Percentiles rank a stretch among this genome's conserved stretches.
Conservation (phyloP, 495 filamentous ascomycete genomes). For the Hypoxylon lenormandii region DNA sequence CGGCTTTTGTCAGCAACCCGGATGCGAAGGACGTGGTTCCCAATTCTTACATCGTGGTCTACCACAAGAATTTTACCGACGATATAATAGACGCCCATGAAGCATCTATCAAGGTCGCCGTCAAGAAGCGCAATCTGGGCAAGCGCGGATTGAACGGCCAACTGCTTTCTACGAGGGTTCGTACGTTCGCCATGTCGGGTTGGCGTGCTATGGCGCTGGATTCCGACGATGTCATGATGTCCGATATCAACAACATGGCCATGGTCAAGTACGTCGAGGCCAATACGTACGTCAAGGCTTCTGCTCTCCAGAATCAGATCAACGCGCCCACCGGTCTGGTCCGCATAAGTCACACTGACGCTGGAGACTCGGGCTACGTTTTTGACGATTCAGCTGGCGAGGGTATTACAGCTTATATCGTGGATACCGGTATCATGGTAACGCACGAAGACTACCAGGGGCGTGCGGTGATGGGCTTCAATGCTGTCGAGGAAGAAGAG, state of each 20-base stretch:
- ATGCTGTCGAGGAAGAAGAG: constrained; percentile 43
- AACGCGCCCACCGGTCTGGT: constrained; percentile 58
- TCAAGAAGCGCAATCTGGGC: constrained; percentile 62
- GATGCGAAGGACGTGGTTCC: constrained; percentile 55
- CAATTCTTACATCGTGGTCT: constrained; percentile 64
- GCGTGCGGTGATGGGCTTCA: constrained; percentile 56
- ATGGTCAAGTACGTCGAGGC: constrained; percentile 65
- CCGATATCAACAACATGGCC: constrained; percentile 57
- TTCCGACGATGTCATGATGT: constrained; percentile 61
- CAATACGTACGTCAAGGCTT: constrained; percentile 56
- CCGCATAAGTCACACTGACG: constrained; percentile 55
- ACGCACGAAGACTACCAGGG: constrained; percentile 62
- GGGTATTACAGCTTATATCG: constrained; percentile 62
- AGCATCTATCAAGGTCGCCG: constrained; percentile 54
- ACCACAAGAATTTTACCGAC: constrained; percentile 59
- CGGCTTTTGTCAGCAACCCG: constrained; percentile 60
- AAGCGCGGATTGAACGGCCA: constrained; percentile 58
- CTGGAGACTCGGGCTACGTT: constrained; percentile 52
- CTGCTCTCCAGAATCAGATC: constrained; percentile 52
- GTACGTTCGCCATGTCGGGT: constrained; percentile 57
- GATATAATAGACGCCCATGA: constrained; percentile 58
- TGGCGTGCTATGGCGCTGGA: constrained; percentile 65
- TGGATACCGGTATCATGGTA: constrained; percentile 64
- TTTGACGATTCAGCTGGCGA: constrained; percentile 60
- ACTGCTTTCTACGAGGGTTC: constrained; percentile 56